Evolutionary conservation across 2,329 filamentous ascomycete genomes (phyloP).

Genomic region (Cytospora piceicola): DNA sequence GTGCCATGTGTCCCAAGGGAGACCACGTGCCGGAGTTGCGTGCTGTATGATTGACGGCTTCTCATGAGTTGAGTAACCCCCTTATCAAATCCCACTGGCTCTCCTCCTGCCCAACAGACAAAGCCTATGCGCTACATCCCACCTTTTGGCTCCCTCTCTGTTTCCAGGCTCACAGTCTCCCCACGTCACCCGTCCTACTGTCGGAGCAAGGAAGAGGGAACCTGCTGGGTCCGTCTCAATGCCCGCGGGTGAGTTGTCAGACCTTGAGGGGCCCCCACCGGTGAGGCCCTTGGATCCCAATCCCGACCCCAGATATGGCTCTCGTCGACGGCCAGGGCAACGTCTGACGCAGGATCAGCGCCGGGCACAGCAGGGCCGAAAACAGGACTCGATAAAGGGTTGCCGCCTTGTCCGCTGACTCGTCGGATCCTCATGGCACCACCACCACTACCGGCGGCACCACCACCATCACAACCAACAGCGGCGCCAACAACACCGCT

Average conservation of each 20-base stretch:
- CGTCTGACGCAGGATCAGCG: not conserved
- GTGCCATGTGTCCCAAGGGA: slow-evolving; percentile 9
- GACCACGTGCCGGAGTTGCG: not conserved
- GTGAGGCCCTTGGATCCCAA: slow-evolving; percentile 8
- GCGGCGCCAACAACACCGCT: not conserved
- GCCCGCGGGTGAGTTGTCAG: slow-evolving; percentile 16
- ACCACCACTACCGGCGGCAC: not conserved
- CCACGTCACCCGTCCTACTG: slow-evolving; percentile 7
- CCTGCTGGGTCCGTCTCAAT: slow-evolving; percentile 4
- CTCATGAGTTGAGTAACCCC: not conserved
- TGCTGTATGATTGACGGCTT: not conserved
- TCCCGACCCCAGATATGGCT: slow-evolving; percentile 7
- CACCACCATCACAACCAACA: not conserved
- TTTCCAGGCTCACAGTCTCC: slow-evolving; percentile 6
- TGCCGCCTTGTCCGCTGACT: not conserved
- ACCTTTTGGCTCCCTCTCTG: not conserved
- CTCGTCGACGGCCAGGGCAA: not conserved
- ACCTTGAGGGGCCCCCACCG: slow-evolving; percentile 10
- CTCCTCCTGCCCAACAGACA: not conserved
- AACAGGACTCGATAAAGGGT: not conserved
- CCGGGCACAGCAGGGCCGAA: not conserved
- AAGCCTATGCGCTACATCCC: not conserved
- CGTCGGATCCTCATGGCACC: not conserved
- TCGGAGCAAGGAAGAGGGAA: slow-evolving; percentile 12
- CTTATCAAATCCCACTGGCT: not conserved